Evolutionary conservation across 1,284 basidiomycete genomes (phyloP).

Genomic region (Exobasidium cylindrosporum): DNA sequence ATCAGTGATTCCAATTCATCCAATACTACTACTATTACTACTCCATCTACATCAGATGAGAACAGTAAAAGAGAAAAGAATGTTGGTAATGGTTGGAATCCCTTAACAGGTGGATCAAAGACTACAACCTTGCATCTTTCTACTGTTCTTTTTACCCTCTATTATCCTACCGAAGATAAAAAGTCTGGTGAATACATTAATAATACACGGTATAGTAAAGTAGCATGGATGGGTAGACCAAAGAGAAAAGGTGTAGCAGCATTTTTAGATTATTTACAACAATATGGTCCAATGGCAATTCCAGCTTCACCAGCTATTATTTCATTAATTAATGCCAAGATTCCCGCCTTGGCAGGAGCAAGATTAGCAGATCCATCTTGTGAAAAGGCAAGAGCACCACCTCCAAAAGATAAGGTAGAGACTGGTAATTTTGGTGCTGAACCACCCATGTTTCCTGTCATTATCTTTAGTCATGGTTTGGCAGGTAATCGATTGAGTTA

Average conservation of each 20-base stretch:
- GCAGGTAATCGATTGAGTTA: slow-evolving; percentile 45
- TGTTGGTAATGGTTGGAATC: background rate
- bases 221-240: slow-evolving; percentile 39
- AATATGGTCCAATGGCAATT: slow-evolving; percentile 36
- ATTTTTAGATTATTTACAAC: slow-evolving; percentile 35
- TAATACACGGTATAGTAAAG: slow-evolving; percentile 6
- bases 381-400: slow-evolving; percentile 12
- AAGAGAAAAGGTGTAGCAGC: slow-evolving; percentile 26
- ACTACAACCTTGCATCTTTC: slow-evolving; percentile 37
- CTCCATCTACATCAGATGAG: too few relatives aligned
- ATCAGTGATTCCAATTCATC: too few relatives aligned
- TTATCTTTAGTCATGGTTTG: slow-evolving; percentile 45
- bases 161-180: slow-evolving; percentile 28
- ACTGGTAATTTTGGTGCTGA: slow-evolving; percentile 27
- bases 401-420: slow-evolving; percentile 15
- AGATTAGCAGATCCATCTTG: slow-evolving; percentile 34
- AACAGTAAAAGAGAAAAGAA: too few relatives aligned
- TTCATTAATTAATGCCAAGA: slow-evolving; percentile 22
- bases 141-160: slow-evolving; percentile 45
- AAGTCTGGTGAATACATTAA: slow-evolving; percentile 21
- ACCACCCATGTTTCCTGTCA: slow-evolving; percentile 34
- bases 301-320: slow-evolving; percentile 34
- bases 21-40: too few relatives aligned
- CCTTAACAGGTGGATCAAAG: slow-evolving; percentile 23
- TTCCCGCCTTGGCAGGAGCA: slow-evolving; percentile 28